Base-by-base conservation (phyloP, 2,329 filamentous ascomycete species). In the Colletotrichum tamarilloi region DNA sequence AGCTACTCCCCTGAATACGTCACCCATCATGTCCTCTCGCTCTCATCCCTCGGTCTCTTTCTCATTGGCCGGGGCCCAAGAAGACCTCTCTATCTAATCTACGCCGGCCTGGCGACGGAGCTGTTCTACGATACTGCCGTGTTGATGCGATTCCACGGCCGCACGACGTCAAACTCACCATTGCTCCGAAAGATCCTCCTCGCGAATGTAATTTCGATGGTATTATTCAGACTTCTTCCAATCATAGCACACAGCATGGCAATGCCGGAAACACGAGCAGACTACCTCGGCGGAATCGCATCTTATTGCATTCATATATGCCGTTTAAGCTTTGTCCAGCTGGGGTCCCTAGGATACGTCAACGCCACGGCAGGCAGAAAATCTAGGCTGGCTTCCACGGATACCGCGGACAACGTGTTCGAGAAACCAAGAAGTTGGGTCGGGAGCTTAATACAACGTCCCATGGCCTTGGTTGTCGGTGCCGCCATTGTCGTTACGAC, bases 31-130 rank as follows among this genome's bases (percentile, higher is more conserved):
- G 12, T 68, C 9, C 64, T 76, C 7, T 70, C 75, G 2, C 67
- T 76, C 24, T 22, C 52, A 5, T 73, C 72, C 1, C 28, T 75
- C 11, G 11, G 24, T 2, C 42, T 73, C 8, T 42, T 74, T 3
- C 5, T 71, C 12, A 9, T 63, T 1, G 56, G 58, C 9, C 35
- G 35, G 0, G 28, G 68, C 14, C 60, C 69, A 1, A 52, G 67
- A 0, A 19, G 66, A 1, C 68, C 74, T 8, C 9, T 76, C 1
- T 69, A 75, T 26, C 46, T 76, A 1, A 75, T 76, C 1, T 73
- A 68, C 14, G 49, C 72, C 3, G 75, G 75, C 9, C 60, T 75
- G 1, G 32, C 69, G 7, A 75, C 74, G 7, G 75, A 76, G 53
- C 28, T 76, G 2, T 67, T 75, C 1, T 73, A 68, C 0, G 69